Percentiles rank a stretch among this genome's conserved stretches.
Conservation (phyloP, 148 eudicot species). For the Talinum fruticosum region DNA sequence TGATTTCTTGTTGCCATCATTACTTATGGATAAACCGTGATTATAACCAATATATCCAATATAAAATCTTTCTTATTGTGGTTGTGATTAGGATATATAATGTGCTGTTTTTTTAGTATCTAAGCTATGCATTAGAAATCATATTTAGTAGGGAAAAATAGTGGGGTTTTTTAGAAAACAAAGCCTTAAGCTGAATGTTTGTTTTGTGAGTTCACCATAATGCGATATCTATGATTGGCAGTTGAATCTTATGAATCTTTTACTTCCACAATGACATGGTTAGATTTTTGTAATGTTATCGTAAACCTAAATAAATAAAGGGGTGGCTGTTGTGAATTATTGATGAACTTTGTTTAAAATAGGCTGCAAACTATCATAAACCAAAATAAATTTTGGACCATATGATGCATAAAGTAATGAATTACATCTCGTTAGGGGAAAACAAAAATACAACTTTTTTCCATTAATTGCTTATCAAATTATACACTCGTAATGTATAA, state of each 20-base stretch:
- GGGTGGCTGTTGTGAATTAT: background rate
- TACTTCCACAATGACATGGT: background rate
- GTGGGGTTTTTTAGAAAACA: background rate
- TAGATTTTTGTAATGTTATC: background rate
- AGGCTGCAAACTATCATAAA: constrained; percentile 56
- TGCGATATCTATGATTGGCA: too few species aligned
- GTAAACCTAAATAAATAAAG: background rate
- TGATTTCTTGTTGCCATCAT: background rate
- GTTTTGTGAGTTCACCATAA: background rate
- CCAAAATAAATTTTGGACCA: too few species aligned
- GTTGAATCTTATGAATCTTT: background rate
- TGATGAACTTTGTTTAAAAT: background rate
- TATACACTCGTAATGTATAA: too few species aligned
- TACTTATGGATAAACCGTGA: too few species aligned
- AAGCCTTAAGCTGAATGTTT: background rate
- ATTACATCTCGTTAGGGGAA: too few species aligned
- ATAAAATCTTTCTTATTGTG: background rate
- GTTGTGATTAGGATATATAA: background rate
- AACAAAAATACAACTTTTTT: too few species aligned
- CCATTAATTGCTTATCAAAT: too few species aligned
- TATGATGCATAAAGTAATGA: too few species aligned
- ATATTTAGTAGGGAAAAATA: background rate
- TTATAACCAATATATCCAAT: background rate
- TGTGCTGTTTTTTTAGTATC: background rate
- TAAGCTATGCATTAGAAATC: background rate